Conservation (phyloP, 2,329 filamentous ascomycete genomes). For the Ophiostoma perfectum region DNA sequence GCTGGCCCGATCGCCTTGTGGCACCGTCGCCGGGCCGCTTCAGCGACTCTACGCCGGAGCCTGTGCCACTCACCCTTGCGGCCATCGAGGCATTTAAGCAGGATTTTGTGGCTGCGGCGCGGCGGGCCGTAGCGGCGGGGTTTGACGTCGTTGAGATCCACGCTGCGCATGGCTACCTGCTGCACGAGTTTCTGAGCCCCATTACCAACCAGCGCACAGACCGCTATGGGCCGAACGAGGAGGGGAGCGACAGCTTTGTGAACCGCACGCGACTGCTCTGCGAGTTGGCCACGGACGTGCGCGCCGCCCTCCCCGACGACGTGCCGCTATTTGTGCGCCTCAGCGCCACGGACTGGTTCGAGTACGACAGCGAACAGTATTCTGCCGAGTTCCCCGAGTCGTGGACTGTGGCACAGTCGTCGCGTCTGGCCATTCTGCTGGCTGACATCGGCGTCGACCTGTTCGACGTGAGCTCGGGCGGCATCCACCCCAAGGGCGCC, state of each 20-base stretch:
- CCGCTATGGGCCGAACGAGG: constrained; percentile 45
- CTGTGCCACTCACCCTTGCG: constrained; percentile 60
- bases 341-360: constrained; percentile 60
- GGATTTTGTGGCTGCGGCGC: constrained; percentile 54
- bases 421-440: constrained; percentile 62
- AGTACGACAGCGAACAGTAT: constrained; percentile 37
- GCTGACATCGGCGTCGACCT: constrained; percentile 72
- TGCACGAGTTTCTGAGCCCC: constrained; percentile 59
- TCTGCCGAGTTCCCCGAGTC: constrained; percentile 21
- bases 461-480: constrained; percentile 74
- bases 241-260: constrained; percentile 48
- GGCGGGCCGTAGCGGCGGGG: constrained; percentile 60
- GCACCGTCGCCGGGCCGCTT: no score
- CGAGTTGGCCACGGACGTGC: constrained; percentile 49
- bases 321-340: constrained; percentile 56
- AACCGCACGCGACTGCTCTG: constrained; percentile 59
- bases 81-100: constrained; percentile 63
- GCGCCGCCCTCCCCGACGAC: constrained; percentile 46
- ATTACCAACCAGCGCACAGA: constrained; percentile 57
- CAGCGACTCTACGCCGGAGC: constrained; percentile 37
- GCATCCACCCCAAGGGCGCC: constrained; percentile 36
- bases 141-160: constrained; percentile 71
- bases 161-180: constrained; percentile 60
- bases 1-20: constrained; percentile 51
- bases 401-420: constrained; percentile 65